Base-by-base conservation (phyloP, 208 protist species). In the Balamuthia mandrillaris region DNA sequence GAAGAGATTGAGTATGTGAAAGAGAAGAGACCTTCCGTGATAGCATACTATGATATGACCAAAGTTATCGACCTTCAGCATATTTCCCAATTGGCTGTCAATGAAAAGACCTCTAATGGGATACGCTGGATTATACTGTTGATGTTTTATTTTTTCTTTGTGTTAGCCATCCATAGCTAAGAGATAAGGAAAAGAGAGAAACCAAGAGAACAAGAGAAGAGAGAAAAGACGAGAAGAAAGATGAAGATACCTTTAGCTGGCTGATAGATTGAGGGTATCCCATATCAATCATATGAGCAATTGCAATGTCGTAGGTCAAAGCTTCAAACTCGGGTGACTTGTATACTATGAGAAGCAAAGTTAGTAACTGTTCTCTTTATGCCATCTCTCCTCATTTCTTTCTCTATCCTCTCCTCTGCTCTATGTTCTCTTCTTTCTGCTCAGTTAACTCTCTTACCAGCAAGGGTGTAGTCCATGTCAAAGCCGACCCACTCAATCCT, bases 401-500 rank as follows among this genome's bases (percentile, higher is more conserved):
- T n/a, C n/a, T n/a, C n/a, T n/a, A n/a, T n/a, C n/a, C n/a, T n/a
- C n/a, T n/a, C n/a, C n/a, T n/a, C n/a, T n/a, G 2, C 12, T 27
- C 6, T 35, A 7, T 72, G 37, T 72, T 24, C 37, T 44, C 12
- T 24, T n/a, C 27, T 10, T 37, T 39, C 27, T 10, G n/a, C 63
- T 6, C 10, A 12, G 18, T 18, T 18, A 4, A 3, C 12, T 3
- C 9, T 4, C n/a, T 6, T 75, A 61, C 75, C 84, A 21, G 86
- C 86, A 27, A 90, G 79, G 39, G 88, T 90, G 54, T 90, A 90
- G 81, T 90, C 88, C 88, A 90, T 90, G 65, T 90, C 88, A 16
- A 88, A 90, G 27, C 88, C 88, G 82, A 89, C 56, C 42, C 77
- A 90, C 74, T 74, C 58, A 33, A 88, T 89, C 45, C 65, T 82